phyloP scores from a whole-genome alignment of 1,284 basidiomycete species.

The Takashimella tepidaria region DNA sequence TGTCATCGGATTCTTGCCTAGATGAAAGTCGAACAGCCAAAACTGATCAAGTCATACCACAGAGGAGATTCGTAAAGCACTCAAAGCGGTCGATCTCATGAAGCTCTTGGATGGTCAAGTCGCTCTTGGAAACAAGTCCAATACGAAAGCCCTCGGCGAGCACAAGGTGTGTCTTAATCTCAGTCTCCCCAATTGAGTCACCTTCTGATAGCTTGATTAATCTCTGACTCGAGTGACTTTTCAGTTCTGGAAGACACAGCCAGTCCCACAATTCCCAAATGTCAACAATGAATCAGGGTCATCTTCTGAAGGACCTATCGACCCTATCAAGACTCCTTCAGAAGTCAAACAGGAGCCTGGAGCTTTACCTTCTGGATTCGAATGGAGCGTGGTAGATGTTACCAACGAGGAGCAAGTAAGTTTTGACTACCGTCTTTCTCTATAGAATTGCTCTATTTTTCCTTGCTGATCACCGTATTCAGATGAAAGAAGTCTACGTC shows the following conservation, averaged over 20 bases:
- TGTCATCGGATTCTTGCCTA: background rate
- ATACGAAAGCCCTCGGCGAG: conserved; percentile 71
- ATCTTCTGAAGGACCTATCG: conserved; percentile 88
- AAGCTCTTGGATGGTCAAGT: conserved; percentile 47
- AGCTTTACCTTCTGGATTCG: conserved; percentile 85
- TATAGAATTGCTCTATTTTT: background rate
- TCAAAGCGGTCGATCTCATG: conserved; percentile 48
- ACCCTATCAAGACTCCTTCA: conserved; percentile 68
- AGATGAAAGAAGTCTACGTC: conserved; percentile 90
- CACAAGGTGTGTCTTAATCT: conserved; percentile 82
- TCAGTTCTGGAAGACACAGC: conserved; percentile 93
- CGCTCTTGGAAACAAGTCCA: conserved; percentile 46
- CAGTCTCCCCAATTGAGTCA: background rate
- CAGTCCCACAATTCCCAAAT: conserved; percentile 65
- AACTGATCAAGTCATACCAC: too few species aligned
- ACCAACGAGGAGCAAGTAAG: conserved; percentile 65
- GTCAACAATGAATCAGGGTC: conserved; percentile 52
- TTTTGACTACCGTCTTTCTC: conserved; percentile 18
- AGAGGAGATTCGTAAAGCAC: conserved; percentile 44
- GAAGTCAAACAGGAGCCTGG: conserved; percentile 84
- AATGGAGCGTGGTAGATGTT: conserved; percentile 83
- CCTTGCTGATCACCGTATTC: background rate
- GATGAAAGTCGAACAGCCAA: too few species aligned
- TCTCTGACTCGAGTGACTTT: background rate
- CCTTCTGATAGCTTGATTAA: background rate